Evolutionary conservation across 371 early-diverging fungal genomes (phyloP).

Genomic region (Chytridium lagenaria): DNA sequence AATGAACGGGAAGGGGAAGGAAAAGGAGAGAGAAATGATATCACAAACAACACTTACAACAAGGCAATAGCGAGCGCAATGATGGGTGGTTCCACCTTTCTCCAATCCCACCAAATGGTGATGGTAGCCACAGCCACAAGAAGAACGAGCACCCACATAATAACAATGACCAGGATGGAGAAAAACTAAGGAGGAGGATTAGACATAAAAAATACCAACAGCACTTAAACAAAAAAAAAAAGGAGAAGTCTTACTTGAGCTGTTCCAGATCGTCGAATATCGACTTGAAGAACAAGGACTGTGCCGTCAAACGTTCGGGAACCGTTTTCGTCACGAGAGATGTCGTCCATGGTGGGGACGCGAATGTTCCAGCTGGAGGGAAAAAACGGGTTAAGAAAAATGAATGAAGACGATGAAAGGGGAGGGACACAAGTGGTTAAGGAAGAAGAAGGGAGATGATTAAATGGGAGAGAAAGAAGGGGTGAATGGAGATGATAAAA

Average conservation of each 20-base stretch:
- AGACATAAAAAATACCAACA: background rate
- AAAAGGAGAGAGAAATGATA: background rate
- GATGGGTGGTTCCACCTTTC: constrained; percentile 49
- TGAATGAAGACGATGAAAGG: background rate
- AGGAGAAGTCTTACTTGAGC: too few relatives aligned
- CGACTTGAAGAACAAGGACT: background rate
- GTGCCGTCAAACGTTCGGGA: background rate
- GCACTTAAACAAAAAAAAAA: background rate
- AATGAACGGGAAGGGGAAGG: background rate
- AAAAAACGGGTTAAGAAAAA: too few relatives aligned
- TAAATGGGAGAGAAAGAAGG: too few relatives aligned
- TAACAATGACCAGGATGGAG: constrained; percentile 33
- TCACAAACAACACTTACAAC: background rate
- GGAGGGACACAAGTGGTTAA: background rate
- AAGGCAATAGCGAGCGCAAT: constrained; percentile 27
- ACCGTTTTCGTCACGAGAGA: background rate
- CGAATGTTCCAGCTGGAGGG: constrained; percentile 2
- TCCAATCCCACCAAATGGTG: constrained; percentile 36
- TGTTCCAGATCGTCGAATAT: constrained; percentile 25
- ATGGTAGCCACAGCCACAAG: constrained; percentile 25
- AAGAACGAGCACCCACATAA: constrained; percentile 44
- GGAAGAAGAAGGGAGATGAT: background rate
- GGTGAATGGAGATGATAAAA: too few relatives aligned
- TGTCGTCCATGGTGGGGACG: background rate
- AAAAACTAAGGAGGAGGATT: constrained; percentile 18